Percentiles rank a stretch among this genome's conserved stretches.
phyloP scores from a whole-genome alignment of 495 filamentous ascomycete species.

The Xylona heveae region DNA sequence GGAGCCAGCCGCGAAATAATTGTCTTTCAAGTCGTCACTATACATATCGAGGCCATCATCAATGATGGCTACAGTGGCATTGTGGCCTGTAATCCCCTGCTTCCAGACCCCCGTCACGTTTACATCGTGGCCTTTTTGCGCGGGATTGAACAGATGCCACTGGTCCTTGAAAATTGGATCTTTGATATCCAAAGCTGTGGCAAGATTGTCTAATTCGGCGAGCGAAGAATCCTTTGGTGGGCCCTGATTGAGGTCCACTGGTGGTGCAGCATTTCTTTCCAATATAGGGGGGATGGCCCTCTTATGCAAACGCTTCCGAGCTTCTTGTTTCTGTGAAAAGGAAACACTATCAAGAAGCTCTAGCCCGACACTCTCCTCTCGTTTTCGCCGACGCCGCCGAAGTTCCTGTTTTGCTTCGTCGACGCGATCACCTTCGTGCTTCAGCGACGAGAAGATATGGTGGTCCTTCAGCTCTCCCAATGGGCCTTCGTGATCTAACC shows the following conservation, averaged over 20 bases:
- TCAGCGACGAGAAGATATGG: conserved; percentile 60
- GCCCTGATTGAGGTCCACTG: conserved; percentile 3
- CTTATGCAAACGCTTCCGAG: conserved; percentile 56
- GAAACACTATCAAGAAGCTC: conserved; percentile 51
- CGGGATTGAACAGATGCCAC: conserved; percentile 83
- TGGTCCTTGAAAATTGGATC: conserved; percentile 88
- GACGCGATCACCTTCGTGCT: conserved; percentile 39
- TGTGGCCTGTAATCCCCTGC: conserved; percentile 78
- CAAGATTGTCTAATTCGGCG: conserved; percentile 35
- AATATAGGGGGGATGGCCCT: conserved; percentile 21
- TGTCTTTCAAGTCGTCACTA: conserved; percentile 77
- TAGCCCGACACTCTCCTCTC: conserved; percentile 23
- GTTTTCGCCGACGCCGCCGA: conserved; percentile 35
- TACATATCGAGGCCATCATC: conserved; percentile 97
- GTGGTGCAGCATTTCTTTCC: conserved; percentile 5
- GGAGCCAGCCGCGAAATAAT: conserved; percentile 77
- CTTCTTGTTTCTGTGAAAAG: conserved; percentile 63
- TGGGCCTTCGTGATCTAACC: conserved; percentile 61
- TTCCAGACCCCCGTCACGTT: conserved; percentile 88
- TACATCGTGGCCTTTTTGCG: conserved; percentile 70
- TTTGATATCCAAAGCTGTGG: conserved; percentile 41
- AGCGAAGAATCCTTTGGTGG: conserved; percentile 22
- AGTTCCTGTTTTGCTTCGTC: conserved; percentile 33
- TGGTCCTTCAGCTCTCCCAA: conserved; percentile 66
- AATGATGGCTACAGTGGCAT: conserved; percentile 76